A percentile compares a stretch with the other conserved stretches of the same genome.
phyloP scores from a whole-genome alignment of 495 filamentous ascomycete genomes.

The Penicillium steckii region DNA sequence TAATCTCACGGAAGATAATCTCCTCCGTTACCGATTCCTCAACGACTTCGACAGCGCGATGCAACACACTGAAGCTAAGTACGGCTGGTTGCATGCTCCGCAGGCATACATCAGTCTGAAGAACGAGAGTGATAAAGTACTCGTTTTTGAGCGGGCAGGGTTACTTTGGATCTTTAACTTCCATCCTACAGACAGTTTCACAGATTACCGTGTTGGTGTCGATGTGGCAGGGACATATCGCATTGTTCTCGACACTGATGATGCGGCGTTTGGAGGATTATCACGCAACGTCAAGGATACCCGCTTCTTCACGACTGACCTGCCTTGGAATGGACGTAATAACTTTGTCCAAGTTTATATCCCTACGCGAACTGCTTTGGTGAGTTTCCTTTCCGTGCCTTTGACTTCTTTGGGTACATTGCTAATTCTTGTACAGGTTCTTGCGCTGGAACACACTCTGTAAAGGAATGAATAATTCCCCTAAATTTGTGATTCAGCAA shows the following conservation, averaged over 20 bases:
- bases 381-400: conserved; percentile 47
- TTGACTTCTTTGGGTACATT: conserved; percentile 4
- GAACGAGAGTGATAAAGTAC: conserved; percentile 90
- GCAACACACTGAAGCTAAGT: conserved; percentile 82
- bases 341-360: conserved; percentile 95
- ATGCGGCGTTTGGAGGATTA: conserved; percentile 74
- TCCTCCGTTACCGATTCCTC: conserved; percentile 87
- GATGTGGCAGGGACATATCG: conserved; percentile 82
- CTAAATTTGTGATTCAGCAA: conserved; percentile 9
- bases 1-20: conserved; percentile 82
- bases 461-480: conserved; percentile 17
- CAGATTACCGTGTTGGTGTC: conserved; percentile 90
- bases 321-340: conserved; percentile 81
- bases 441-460: conserved; percentile 51
- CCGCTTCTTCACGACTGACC: conserved; percentile 84
- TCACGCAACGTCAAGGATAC: conserved; percentile 72
- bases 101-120: conserved; percentile 94
- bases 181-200: conserved; percentile 80
- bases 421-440: conserved; percentile 34
- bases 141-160: conserved; percentile 92
- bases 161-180: conserved; percentile 97
- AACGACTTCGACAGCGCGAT: conserved; percentile 93
- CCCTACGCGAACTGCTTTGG: conserved; percentile 79
- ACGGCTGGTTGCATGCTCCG: conserved; percentile 84
- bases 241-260: conserved; percentile 83